Conservation (phyloP, 306 rosid genomes). For the Vigna mungo region DNA sequence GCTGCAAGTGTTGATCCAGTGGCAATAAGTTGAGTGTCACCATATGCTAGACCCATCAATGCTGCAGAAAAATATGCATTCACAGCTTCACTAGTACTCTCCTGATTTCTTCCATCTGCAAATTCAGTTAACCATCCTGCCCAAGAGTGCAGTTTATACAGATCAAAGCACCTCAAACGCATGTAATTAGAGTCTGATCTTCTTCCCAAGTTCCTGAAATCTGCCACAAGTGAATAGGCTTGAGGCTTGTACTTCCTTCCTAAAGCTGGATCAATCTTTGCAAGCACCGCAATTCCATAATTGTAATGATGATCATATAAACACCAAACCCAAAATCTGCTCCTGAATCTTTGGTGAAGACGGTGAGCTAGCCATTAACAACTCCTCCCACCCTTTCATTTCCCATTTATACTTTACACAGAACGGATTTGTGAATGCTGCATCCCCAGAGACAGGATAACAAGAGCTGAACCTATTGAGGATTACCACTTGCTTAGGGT, state of each 20-base stretch:
- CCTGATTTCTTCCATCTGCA: constrained; percentile 79
- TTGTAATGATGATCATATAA: constrained; percentile 81
- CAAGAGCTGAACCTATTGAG: constrained; percentile 68
- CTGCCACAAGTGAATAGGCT: constrained; percentile 73
- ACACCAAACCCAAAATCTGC: constrained; percentile 88
- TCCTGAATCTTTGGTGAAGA: constrained; percentile 63
- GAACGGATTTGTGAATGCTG: constrained; percentile 60
- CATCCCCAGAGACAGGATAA: constrained; percentile 78
- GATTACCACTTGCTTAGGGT: constrained; percentile 49
- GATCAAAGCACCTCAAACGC: constrained; percentile 74
- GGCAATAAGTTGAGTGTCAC: constrained; percentile 73
- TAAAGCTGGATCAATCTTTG: constrained; percentile 82
- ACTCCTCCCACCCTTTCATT: constrained; percentile 76
- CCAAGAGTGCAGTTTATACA: constrained; percentile 81
- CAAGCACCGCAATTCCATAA: constrained; percentile 85
- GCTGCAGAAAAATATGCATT: constrained; percentile 89
- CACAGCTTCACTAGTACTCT: constrained; percentile 88
- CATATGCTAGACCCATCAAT: constrained; percentile 81
- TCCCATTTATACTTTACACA: constrained; percentile 71
- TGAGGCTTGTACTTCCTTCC: constrained; percentile 71
- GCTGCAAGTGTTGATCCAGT: constrained; percentile 70
- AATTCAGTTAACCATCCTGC: constrained; percentile 69
- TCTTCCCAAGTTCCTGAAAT: constrained; percentile 63
- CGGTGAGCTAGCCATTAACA: constrained; percentile 92
- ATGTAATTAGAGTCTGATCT: constrained; percentile 54